These are phyloP conservation scores for Eremothecium coryli DNA, from an alignment of 1,139 yeast genomes.

Conservation along the genomic window DNA sequence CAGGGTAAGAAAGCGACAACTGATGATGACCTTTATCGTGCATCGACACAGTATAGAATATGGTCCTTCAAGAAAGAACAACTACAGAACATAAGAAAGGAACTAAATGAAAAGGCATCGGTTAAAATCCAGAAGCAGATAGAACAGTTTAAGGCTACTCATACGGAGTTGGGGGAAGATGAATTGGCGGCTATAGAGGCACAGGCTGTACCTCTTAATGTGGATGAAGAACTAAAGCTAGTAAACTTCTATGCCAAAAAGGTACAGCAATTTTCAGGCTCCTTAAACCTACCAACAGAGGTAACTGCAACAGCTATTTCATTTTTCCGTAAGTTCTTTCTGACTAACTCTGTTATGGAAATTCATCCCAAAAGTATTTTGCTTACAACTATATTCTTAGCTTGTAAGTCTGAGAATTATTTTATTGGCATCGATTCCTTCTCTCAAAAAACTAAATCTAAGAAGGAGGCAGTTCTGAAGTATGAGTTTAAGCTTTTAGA, in stretches of 20 bases:
- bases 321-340: slow-evolving; percentile 72
- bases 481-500: slow-evolving; percentile 71
- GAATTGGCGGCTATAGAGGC: slow-evolving; percentile 33
- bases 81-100: slow-evolving; percentile 39
- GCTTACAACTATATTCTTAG: slow-evolving; percentile 79
- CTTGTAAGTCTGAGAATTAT: slow-evolving; percentile 86
- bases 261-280: slow-evolving; percentile 50
- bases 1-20: too few relatives aligned
- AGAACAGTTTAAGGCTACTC: slow-evolving; percentile 30
- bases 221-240: slow-evolving; percentile 61
- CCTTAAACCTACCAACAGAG: slow-evolving; percentile 53
- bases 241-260: slow-evolving; percentile 64
- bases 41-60: slow-evolving; percentile 70
- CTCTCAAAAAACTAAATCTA: slow-evolving; percentile 57
- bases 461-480: slow-evolving; percentile 56
- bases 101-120: slow-evolving; percentile 47
- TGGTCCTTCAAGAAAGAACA: slow-evolving; percentile 74
- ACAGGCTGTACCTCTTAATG: slow-evolving; percentile 42
- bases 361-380: slow-evolving; percentile 77
- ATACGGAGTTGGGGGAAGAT: slow-evolving; percentile 29
- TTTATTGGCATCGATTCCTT: slow-evolving; percentile 82
- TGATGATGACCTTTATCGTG: slow-evolving; percentile 77
- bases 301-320: slow-evolving; percentile 77
- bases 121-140: slow-evolving; percentile 34
- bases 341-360: slow-evolving; percentile 73